Evolutionary conservation across 169 alveolate genomes (phyloP).

Genomic region (Cystoisospora suis): DNA sequence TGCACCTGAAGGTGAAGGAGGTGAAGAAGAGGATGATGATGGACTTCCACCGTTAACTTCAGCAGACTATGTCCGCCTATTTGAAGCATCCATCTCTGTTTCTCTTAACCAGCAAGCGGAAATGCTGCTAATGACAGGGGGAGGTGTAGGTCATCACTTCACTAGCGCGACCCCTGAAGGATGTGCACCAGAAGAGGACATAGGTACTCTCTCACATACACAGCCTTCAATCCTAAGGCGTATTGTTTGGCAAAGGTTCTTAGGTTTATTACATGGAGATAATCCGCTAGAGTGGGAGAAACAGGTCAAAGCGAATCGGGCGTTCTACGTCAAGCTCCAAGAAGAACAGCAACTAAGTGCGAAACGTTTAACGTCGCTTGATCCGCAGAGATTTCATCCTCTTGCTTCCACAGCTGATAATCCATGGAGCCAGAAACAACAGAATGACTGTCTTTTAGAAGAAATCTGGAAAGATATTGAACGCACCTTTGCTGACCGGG

Average conservation of each 20-base stretch:
- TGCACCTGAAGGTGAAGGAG: no score
- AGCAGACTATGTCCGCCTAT: neutral
- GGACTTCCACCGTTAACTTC: neutral
- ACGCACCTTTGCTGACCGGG: conserved; percentile 76
- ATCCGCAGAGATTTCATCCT: conserved; percentile 63
- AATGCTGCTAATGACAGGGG: neutral
- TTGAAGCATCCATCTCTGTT: neutral
- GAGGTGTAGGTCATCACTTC: no score
- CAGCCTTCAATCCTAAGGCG: conserved; percentile 36
- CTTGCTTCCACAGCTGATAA: conserved; percentile 64
- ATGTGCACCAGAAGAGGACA: no score
- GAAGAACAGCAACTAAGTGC: conserved; percentile 51
- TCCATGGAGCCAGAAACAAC: conserved; percentile 73
- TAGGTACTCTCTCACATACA: neutral
- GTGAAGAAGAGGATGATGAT: neutral
- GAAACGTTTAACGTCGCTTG: conserved; percentile 51
- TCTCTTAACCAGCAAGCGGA: neutral
- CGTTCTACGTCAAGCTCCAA: conserved; percentile 31
- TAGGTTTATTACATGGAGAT: conserved; percentile 34
- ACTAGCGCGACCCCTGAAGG: no score
- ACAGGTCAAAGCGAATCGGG: conserved; percentile 47
- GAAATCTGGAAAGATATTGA: conserved; percentile 77
- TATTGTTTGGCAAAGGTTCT: conserved; percentile 47
- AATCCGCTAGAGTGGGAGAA: conserved; percentile 36
- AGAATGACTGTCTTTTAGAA: conserved; percentile 66